Evolutionary conservation across 2,329 filamentous ascomycete genomes (phyloP), one percentile per base, ranked within the genome.

Genomic region (Colletotrichum somersetense): DNA sequence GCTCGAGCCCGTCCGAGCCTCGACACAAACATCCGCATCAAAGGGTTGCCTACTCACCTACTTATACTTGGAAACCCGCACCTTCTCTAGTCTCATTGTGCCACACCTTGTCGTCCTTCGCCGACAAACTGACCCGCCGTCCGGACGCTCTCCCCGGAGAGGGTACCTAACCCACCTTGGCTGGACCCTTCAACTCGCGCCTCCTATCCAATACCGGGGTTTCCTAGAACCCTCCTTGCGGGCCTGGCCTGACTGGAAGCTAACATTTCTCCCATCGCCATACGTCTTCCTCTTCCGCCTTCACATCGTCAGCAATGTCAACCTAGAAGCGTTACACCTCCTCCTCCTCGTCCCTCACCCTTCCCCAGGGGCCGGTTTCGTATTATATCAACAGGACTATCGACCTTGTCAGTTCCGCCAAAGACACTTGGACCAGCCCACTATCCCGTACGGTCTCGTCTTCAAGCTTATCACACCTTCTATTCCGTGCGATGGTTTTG

Each of bases 1-100:
- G 66, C 66, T 67, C 66, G 66, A 67, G 40, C 66, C 38, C 26
- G 58, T 56, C 66, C 66, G 66, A 67, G 66, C 48, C 40, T 67
- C 38, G 14, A 62, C 16, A 23, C 30, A 52, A n/a, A 26, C 14
- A 40, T 40, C 7, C n/a, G 11, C n/a, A 26, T 40, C 35, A 33
- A 44, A 46, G 18, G 38, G 20, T 16, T 18, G 16, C 26, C 12
- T 26, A 11, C 46, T 50, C 11, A 12, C 40, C 18, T 46, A 40
- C 42, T 61, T 46, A 33, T 48, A 42, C 58, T 61, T 35, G 59
- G n/a, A 38, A 38, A 38, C 30, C 8, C 59, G 48, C 44, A 26
- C 59, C 48, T 14, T 26, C 11, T n/a, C 2, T 4, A 26, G 59
- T 20, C 44, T 18, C 18, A 16, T 10, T 12, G 40, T 52, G 59